Evolutionary conservation across 805 yeast genomes (phyloP).

Genomic region (Teunomyces gatunensis): DNA sequence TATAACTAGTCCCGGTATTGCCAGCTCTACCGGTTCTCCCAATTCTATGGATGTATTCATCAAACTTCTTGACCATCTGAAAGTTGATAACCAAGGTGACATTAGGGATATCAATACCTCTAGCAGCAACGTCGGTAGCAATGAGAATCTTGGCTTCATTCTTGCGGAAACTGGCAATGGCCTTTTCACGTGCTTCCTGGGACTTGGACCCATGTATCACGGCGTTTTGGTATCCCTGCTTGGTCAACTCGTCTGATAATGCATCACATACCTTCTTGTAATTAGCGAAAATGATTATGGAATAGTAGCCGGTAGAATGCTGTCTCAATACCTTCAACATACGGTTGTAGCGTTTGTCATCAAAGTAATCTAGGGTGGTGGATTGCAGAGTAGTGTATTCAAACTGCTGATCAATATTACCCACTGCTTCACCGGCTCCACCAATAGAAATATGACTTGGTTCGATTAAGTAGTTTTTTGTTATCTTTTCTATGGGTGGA

Average conservation of each 20-base stretch:
- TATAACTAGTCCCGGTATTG: constrained; percentile 67
- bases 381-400: constrained; percentile 24
- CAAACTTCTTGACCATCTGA: constrained; percentile 76
- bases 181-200: constrained; percentile 82
- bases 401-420: constrained; percentile 68
- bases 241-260: constrained; percentile 49
- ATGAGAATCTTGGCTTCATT: constrained; percentile 63
- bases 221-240: constrained; percentile 41
- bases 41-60: constrained; percentile 86
- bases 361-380: constrained; percentile 23
- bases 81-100: constrained; percentile 83
- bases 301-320: constrained; percentile 41
- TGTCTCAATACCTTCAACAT: constrained; percentile 36
- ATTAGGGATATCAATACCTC: constrained; percentile 91
- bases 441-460: constrained; percentile 73
- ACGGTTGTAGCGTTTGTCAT: constrained; percentile 39
- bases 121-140: constrained; percentile 94
- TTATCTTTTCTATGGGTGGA: constrained; percentile 61
- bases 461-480: constrained; percentile 55
- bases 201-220: constrained; percentile 84
- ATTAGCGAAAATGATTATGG: constrained; percentile 78
- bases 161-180: constrained; percentile 56
- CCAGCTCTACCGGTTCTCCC: constrained; percentile 99
- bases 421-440: constrained; percentile 60
- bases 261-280: constrained; percentile 70